Conservation (phyloP, 2,329 filamentous ascomycete species). For the Juglanconis sp. region DNA sequence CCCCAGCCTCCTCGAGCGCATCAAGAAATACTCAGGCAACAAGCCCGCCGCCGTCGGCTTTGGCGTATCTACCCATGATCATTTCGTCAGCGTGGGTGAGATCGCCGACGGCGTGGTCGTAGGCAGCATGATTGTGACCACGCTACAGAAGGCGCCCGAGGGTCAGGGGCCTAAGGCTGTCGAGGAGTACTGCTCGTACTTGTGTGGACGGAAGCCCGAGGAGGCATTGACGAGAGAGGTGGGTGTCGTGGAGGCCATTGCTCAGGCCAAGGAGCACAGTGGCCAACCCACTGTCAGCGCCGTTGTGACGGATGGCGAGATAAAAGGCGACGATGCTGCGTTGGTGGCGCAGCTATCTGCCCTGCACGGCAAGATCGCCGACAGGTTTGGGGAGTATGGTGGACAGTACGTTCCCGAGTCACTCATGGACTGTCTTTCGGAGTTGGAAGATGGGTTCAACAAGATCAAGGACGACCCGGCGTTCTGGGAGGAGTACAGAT, state of each 20-base stretch:
- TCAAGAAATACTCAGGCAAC: conserved; percentile 89
- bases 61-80: conserved; percentile 90
- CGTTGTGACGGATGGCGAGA: conserved; percentile 53
- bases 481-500: conserved; percentile 97
- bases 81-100: conserved; percentile 80
- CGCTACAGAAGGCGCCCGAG: conserved; percentile 64
- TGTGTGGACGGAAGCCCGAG: conserved; percentile 46
- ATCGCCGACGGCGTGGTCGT: conserved; percentile 94
- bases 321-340: conserved; percentile 41
- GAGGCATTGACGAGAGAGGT: conserved; percentile 58
- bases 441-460: conserved; percentile 90
- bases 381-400: conserved; percentile 92
- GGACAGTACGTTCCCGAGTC: conserved; percentile 97
- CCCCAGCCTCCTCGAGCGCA: conserved; percentile 75
- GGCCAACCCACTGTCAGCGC: conserved; percentile 65
- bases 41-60: conserved; percentile 92
- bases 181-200: conserved; percentile 78
- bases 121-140: conserved; percentile 89
- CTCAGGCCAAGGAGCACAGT: conserved; percentile 56
- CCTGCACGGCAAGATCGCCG: conserved; percentile 75
- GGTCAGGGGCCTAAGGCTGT: conserved; percentile 70
- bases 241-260: conserved; percentile 65
- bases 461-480: conserved; percentile 78
- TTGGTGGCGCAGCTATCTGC: conserved; percentile 82
- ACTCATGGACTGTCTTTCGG: conserved; percentile 90